These are phyloP conservation scores for Diplodia seriata DNA, from an alignment of 2,329 filamentous ascomycete genomes.

Conservation along the genomic window DNA sequence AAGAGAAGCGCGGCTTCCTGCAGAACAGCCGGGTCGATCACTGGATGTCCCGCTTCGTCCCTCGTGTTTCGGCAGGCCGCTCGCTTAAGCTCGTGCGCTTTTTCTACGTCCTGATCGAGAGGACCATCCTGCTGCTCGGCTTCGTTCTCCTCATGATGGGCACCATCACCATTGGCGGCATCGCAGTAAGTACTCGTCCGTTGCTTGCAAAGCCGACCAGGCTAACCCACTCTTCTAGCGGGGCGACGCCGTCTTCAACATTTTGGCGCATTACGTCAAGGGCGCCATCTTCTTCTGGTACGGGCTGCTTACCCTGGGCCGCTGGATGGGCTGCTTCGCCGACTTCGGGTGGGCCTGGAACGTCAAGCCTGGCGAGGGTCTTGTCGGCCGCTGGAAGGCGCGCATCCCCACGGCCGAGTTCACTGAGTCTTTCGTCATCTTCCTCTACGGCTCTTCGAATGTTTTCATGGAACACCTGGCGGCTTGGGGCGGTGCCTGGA, in stretches of 20 bases:
- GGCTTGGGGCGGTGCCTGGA: conserved; percentile 74
- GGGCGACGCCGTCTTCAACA: conserved; percentile 74
- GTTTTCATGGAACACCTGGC: conserved; percentile 91
- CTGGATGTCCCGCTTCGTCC: conserved; percentile 62
- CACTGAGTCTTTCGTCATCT: conserved; percentile 87
- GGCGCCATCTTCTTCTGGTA: conserved; percentile 96
- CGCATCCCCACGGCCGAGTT: conserved; percentile 80
- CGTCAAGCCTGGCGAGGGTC: conserved; percentile 67
- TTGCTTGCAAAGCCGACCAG: neutral
- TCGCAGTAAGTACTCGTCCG: conserved; percentile 71
- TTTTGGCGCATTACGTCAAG: conserved; percentile 92
- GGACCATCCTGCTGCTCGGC: conserved; percentile 77
- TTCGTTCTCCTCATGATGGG: conserved; percentile 77
- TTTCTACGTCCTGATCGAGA: conserved; percentile 73
- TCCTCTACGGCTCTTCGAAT: conserved; percentile 86
- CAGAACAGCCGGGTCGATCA: conserved; percentile 56
- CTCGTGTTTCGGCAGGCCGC: conserved; percentile 60
- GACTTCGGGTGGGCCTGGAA: conserved; percentile 98
- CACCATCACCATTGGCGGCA: conserved; percentile 77
- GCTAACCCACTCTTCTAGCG: conserved; percentile 57
- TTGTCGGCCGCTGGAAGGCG: conserved; percentile 68
- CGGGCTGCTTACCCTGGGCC: conserved; percentile 82
- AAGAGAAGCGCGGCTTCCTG: conserved; percentile 56
- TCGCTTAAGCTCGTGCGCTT: conserved; percentile 65
- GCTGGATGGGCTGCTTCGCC: conserved; percentile 89